phyloP scores from a whole-genome alignment of 2,329 filamentous ascomycete genomes.

The Arthrobotrys sinensis region DNA sequence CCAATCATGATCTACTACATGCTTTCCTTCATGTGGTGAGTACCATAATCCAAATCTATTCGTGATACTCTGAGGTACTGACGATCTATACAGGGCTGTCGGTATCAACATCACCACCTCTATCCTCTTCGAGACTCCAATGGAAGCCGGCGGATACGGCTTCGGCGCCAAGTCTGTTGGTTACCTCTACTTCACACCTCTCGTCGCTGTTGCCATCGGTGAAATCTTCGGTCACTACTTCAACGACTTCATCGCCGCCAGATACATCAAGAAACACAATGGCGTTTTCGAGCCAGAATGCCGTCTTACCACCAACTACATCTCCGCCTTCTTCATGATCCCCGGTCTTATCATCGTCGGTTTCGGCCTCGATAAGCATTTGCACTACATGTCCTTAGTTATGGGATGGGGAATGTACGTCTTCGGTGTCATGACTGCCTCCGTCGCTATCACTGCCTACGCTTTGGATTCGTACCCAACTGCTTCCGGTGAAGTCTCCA shows the following conservation, averaged over 20 bases:
- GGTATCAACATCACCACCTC: conserved; percentile 64
- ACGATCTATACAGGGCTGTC: conserved; percentile 57
- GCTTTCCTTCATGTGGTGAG: conserved; percentile 62
- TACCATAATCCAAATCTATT: background rate
- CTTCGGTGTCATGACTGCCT: conserved; percentile 62
- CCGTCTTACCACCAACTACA: conserved; percentile 61
- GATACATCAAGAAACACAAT: conserved; percentile 62
- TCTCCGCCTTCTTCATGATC: conserved; percentile 62
- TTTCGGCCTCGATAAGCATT: conserved; percentile 57
- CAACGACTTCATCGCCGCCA: conserved; percentile 64
- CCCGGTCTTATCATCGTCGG: conserved; percentile 63
- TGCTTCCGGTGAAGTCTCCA: conserved; percentile 60
- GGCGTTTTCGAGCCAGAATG: conserved; percentile 62
- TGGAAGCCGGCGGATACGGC: conserved; percentile 62
- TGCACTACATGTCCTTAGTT: conserved; percentile 59
- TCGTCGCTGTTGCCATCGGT: conserved; percentile 63
- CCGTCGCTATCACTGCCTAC: conserved; percentile 62
- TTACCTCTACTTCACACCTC: conserved; percentile 65
- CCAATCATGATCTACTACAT: conserved; percentile 62
- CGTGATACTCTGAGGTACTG: conserved; percentile 1
- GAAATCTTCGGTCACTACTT: conserved; percentile 65
- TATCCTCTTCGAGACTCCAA: conserved; percentile 62
- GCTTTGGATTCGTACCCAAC: conserved; percentile 62
- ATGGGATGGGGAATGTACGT: conserved; percentile 64
- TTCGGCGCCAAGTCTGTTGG: conserved; percentile 60